Percentiles rank a stretch among this genome's conserved stretches.
phyloP scores from a whole-genome alignment of 495 filamentous ascomycete species.

The Immersiella caudata region DNA sequence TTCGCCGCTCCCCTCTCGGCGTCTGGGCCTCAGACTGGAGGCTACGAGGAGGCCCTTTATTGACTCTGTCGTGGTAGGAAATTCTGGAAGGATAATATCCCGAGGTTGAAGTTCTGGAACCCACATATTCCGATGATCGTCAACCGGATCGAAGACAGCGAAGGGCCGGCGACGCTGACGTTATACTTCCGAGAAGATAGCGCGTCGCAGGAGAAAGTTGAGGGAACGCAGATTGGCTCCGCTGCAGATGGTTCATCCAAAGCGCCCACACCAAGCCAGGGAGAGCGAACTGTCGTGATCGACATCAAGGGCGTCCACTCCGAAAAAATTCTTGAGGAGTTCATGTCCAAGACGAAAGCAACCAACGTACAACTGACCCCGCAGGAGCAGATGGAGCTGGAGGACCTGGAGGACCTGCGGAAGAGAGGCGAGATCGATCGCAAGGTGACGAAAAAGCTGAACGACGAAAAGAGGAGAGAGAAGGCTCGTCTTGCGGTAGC shows the following conservation, averaged over 20 bases:
- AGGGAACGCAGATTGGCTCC: constrained; percentile 37
- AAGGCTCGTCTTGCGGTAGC: constrained; percentile 46
- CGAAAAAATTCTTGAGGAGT: constrained; percentile 65
- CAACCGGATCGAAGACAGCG: constrained; percentile 60
- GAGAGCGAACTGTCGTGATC: constrained; percentile 54
- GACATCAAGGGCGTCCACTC: constrained; percentile 65
- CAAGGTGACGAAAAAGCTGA: constrained; percentile 60
- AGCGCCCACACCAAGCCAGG: constrained; percentile 46
- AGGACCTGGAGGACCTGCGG: constrained; percentile 60
- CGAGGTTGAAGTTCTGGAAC: constrained; percentile 92
- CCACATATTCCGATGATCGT: constrained; percentile 82
- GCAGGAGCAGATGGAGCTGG: constrained; percentile 62
- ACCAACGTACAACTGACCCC: constrained; percentile 58
- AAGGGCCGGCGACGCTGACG: constrained; percentile 67
- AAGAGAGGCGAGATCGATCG: constrained; percentile 57
- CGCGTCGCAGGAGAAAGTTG: constrained; percentile 32
- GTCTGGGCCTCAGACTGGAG: background rate
- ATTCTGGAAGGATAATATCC: constrained; percentile 85
- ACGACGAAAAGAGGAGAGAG: constrained; percentile 66
- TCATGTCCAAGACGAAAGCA: constrained; percentile 72
- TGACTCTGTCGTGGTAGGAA: constrained; percentile 51
- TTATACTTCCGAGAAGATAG: constrained; percentile 65
- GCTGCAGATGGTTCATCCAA: constrained; percentile 41
- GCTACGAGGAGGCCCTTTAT: background rate
- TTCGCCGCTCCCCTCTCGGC: constrained; percentile 40